Percentiles rank a stretch among this genome's conserved stretches.
Conservation (phyloP, 164 flowering plant genomes). For the Euptelea pleiosperma region DNA sequence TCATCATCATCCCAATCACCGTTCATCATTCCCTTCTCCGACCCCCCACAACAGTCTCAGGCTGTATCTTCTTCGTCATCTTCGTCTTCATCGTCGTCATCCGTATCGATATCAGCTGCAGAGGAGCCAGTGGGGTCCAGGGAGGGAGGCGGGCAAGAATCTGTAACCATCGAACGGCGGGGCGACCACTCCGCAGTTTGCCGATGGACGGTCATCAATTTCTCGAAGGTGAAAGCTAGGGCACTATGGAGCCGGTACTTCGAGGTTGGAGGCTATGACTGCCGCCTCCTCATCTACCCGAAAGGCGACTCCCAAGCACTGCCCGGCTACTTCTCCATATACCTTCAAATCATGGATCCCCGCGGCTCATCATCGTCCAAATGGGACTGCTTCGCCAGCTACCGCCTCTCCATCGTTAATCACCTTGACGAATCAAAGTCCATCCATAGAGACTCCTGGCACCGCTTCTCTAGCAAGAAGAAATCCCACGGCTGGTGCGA, state of each 20-base stretch:
- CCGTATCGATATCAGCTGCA: no score
- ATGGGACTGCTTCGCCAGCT: conserved; percentile 95
- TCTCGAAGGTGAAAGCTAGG: conserved; percentile 68
- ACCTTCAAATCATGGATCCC: conserved; percentile 91
- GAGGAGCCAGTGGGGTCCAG: not conserved
- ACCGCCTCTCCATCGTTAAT: conserved; percentile 66
- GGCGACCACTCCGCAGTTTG: conserved; percentile 71
- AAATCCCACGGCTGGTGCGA: conserved; percentile 99
- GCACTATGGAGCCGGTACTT: conserved; percentile 90
- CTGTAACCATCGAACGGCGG: conserved; percentile 58
- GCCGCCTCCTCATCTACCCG: conserved; percentile 82
- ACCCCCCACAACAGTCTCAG: conserved; percentile 10
- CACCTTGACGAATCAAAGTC: conserved; percentile 60
- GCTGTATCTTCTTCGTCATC: conserved; percentile 5
- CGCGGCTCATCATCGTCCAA: conserved; percentile 62
- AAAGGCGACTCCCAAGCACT: conserved; percentile 89
- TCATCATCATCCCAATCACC: conserved; percentile 8
- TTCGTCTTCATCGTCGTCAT: no score
- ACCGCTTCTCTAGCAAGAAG: conserved; percentile 83
- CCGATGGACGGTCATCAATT: conserved; percentile 76
- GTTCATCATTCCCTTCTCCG: not conserved
- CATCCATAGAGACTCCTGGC: conserved; percentile 86
- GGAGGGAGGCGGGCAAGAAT: conserved; percentile 43
- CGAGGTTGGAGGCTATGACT: conserved; percentile 92
- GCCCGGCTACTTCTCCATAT: conserved; percentile 90